Base-by-base conservation (phyloP, 208 protist species). In the Acanthamoeba healyi region DNA sequence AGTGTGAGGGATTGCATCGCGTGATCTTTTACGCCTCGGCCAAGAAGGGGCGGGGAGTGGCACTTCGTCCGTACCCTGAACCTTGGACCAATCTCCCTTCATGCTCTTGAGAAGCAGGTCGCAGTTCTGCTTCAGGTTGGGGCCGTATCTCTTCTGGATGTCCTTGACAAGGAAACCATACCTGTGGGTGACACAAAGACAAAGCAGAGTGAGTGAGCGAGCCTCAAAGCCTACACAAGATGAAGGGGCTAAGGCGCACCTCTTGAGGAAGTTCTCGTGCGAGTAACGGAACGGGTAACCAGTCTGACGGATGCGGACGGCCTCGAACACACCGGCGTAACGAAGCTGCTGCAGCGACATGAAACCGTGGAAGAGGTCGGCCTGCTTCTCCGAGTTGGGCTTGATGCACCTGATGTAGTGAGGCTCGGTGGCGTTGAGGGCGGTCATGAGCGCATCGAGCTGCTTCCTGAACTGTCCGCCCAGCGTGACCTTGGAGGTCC, bases 381-480 rank as follows among this genome's bases (percentile, higher is more conserved):
- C 51, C 58, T 49, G 49, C 84, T 91, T 91, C 58, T 91, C 84
- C 38, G 34, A 29, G 84, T 91, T 91, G 84, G 84, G 84, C 56
- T 91, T 91, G 49, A 91, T 91, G 58, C 84, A 91, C 49, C 89
- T 36, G 89, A 94, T 84, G 70, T 94, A 94, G 46, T 94, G 89
- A 32, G 89, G 89, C 89, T 94, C 67, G 44, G 89, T 94, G 26
- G 56, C 65, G 67, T 94, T 94, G 49, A 94, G 89, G 12, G 89
- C 54, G 24, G n/a, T 82, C 89, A 94, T 94, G 19, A 94, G 89
- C 14, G 22, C n/a, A 32, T 49, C 49, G 46, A 94, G 89, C 42
- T 94, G 89, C 56, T 67, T 91, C 58, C 84, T 63, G 84, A 91
- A 91, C 58, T 91, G 84, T 22, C 51, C 84, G 51, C 84, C 84